Conservation (phyloP, 2,329 filamentous ascomycete genomes). For the Aspergillus pseudonomiae region DNA sequence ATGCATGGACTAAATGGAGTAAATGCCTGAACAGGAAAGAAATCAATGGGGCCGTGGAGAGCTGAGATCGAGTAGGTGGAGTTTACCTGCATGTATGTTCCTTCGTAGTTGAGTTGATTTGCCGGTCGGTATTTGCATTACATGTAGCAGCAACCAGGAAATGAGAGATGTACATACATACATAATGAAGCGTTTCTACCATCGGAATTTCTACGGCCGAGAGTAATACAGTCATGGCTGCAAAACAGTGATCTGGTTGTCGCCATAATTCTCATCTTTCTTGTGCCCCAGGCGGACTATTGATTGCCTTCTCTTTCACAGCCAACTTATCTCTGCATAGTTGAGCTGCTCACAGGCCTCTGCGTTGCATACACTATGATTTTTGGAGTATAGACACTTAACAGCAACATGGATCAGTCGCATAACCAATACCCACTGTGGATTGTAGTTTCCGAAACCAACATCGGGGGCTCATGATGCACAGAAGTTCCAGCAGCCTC, state of each 20-base stretch:
- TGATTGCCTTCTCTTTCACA: background rate
- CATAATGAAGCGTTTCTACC: too few relatives aligned
- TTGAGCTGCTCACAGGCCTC: background rate
- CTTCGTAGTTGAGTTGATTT: background rate
- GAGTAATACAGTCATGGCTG: background rate
- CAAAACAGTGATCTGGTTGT: background rate
- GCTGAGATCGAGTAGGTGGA: background rate
- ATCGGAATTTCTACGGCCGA: background rate
- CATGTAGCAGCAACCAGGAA: background rate
- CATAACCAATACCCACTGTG: background rate
- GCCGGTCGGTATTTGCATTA: background rate
- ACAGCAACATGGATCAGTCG: background rate
- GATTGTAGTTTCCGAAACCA: background rate
- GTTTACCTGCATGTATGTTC: background rate
- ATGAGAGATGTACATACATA: too few relatives aligned
- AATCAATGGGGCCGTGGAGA: background rate
- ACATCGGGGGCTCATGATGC: background rate
- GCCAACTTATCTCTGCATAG: background rate
- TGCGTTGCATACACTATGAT: background rate
- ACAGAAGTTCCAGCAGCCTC: background rate
- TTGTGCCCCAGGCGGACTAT: background rate
- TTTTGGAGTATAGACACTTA: background rate
- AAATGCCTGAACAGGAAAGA: background rate
- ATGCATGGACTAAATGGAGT: background rate
- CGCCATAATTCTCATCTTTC: too few relatives aligned